Evolutionary conservation across 495 filamentous ascomycete species (phyloP).

Genomic region (Trichocladium antarcticum): DNA sequence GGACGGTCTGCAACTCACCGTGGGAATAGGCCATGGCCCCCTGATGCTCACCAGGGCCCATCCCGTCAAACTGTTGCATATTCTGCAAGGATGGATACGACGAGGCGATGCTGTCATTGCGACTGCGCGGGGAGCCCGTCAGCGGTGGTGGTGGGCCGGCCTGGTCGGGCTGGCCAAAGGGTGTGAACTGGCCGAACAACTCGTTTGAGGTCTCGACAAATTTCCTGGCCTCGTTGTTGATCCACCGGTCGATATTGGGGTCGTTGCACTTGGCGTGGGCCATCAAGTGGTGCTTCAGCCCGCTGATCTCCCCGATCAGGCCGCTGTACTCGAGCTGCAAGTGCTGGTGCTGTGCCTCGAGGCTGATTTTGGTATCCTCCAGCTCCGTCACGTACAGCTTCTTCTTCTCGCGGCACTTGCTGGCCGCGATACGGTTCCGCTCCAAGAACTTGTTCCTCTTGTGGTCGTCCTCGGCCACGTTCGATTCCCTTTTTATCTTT

Average conservation of each 20-base stretch:
- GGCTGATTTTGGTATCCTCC: conserved; percentile 37
- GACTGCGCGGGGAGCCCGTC: conserved; percentile 11
- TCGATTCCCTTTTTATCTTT: conserved; percentile 10
- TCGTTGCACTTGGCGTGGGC: conserved; percentile 50
- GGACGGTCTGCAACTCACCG: conserved; percentile 10
- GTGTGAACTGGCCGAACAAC: conserved; percentile 23
- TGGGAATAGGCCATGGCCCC: conserved; percentile 23
- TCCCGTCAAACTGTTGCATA: conserved; percentile 10
- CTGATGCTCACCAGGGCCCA: conserved; percentile 12
- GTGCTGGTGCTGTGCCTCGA: conserved; percentile 23
- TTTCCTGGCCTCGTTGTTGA: conserved; percentile 34
- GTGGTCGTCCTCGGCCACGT: conserved; percentile 14
- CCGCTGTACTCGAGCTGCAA: background rate
- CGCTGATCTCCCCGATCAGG: conserved; percentile 21
- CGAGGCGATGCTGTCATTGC: conserved; percentile 18
- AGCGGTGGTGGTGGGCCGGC: background rate
- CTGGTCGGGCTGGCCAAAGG: conserved; percentile 8
- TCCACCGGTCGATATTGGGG: conserved; percentile 37
- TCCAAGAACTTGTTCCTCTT: conserved; percentile 51
- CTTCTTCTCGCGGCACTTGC: conserved; percentile 81
- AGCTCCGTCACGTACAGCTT: conserved; percentile 59
- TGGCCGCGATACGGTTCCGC: conserved; percentile 72
- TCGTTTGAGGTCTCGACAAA: conserved; percentile 29
- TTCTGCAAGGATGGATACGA: conserved; percentile 12
- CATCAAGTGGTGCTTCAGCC: conserved; percentile 48